Evolutionary conservation across 2,329 filamentous ascomycete species (phyloP), one percentile per base, ranked within the genome.

Genomic region (Clonostachys rosea): DNA sequence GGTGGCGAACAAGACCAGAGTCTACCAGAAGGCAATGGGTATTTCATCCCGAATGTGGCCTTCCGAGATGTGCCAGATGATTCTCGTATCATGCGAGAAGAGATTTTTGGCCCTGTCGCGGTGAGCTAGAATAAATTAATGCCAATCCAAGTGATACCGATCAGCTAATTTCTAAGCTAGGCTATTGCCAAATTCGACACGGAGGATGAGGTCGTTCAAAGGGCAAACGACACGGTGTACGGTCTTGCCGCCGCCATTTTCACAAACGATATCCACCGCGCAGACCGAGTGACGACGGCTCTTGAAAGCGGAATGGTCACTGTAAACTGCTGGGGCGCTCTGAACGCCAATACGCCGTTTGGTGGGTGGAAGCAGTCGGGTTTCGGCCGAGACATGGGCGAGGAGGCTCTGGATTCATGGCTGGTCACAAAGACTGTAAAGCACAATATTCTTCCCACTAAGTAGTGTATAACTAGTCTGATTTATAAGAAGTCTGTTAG

Each of bases 351-450:
- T 43, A 50, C 55, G 16, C 54, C 56, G 1, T 59, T 59, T 48
- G 59, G 60, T 16, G 77, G 77, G 42, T 75, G 82, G 8, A 83
- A 83, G 64, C 74, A 81, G 65, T 75, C 70, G 58, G 79, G 79
- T 6, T 78, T 81, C 58, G 77, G 78, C 0, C 62, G 75, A 14
- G 76, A 79, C 50, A 48, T 70, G 2, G 67, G 67, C 2, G 66
- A 70, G 53, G 66, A 43, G n/a, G 41, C 41, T 3, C 41, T 43
- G 5, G 13, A 33, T 14, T 3, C n/a, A 10, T 43, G 36, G 36
- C 12, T 39, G 14, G 17, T 18, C 17, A 39, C 36, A 39, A 39
- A 39, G 36, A 18, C 17, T 8, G 36, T 39, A n/a, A 39, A 39
- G 17, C 36, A 39, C 10, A 18, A 39, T 18, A 39, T 39, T 11